phyloP scores from a whole-genome alignment of 2,329 filamentous ascomycete genomes.

The Cercospora sesami region DNA sequence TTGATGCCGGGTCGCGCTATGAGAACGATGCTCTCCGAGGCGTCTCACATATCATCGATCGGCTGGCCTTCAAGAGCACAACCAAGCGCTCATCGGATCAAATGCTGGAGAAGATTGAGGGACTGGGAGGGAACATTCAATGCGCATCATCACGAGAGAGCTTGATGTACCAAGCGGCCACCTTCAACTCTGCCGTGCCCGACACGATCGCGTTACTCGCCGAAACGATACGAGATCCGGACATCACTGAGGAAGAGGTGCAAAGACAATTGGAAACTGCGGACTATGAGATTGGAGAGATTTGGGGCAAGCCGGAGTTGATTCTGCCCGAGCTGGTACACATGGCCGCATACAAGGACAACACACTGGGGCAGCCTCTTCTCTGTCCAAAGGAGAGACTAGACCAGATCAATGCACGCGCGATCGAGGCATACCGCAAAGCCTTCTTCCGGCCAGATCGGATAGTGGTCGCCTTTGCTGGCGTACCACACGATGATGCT shows the following conservation, averaged over 20 bases:
- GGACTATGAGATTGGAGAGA: conserved; percentile 93
- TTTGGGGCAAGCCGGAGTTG: conserved; percentile 95
- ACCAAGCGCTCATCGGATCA: conserved; percentile 70
- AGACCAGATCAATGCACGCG: conserved; percentile 67
- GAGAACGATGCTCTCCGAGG: conserved; percentile 83
- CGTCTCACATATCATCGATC: conserved; percentile 93
- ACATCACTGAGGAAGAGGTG: conserved; percentile 84
- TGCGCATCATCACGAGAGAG: conserved; percentile 93
- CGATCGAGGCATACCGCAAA: conserved; percentile 75
- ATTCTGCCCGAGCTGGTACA: conserved; percentile 94
- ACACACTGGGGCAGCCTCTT: conserved; percentile 90
- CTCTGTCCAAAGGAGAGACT: conserved; percentile 86
- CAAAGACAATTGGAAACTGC: conserved; percentile 84
- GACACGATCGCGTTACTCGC: conserved; percentile 80
- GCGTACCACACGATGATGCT: conserved; percentile 78
- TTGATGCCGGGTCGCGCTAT: conserved; percentile 92
- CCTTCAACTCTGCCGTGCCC: conserved; percentile 90
- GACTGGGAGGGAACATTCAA: conserved; percentile 91
- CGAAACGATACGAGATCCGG: conserved; percentile 86
- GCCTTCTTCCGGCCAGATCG: conserved; percentile 85
- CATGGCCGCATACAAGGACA: conserved; percentile 92
- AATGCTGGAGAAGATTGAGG: conserved; percentile 85
- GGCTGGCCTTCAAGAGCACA: conserved; percentile 90
- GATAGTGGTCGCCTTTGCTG: conserved; percentile 93
- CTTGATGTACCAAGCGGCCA: conserved; percentile 98